These are phyloP conservation scores for Plasmodium fragile DNA, from an alignment of 169 alveolate species.

Conservation along the genomic window DNA sequence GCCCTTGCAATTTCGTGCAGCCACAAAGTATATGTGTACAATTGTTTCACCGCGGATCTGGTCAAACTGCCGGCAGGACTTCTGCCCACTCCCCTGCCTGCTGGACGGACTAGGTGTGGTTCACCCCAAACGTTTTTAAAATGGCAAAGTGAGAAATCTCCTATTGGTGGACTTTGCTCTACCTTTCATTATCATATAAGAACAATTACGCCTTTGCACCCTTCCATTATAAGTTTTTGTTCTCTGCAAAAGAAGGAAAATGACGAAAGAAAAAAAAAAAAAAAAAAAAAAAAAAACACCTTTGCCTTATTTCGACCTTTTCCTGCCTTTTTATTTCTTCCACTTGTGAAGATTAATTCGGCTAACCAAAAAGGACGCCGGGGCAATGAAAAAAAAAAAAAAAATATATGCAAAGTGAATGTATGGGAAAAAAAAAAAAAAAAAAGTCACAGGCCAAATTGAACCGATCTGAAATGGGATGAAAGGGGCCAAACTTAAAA, in stretches of 20 bases:
- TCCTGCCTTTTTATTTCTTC: not conserved
- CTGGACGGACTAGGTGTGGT: not conserved
- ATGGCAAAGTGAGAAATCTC: not conserved
- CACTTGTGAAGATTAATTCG: slow-evolving; percentile 2
- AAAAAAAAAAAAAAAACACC: not conserved
- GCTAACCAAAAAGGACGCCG: not conserved
- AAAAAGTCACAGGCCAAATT: not conserved
- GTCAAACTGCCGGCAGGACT: not conserved
- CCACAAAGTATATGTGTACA: not conserved
- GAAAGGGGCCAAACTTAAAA: not conserved
- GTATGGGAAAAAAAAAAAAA: not conserved
- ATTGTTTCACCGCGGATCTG: not conserved
- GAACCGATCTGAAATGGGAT: not conserved
- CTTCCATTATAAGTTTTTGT: not conserved
- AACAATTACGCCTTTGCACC: not conserved
- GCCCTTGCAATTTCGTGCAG: not conserved
- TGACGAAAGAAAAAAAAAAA: not conserved
- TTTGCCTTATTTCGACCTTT: not conserved
- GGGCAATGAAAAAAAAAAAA: not conserved
- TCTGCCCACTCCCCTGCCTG: not conserved
- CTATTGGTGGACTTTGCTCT: not conserved
- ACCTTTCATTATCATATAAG: not conserved
- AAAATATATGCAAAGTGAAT: not conserved
- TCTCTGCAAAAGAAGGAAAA: not conserved
- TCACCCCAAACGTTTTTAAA: not conserved